phyloP scores from a whole-genome alignment of 2,329 filamentous ascomycete species.

The Colletotrichum limetticola region DNA sequence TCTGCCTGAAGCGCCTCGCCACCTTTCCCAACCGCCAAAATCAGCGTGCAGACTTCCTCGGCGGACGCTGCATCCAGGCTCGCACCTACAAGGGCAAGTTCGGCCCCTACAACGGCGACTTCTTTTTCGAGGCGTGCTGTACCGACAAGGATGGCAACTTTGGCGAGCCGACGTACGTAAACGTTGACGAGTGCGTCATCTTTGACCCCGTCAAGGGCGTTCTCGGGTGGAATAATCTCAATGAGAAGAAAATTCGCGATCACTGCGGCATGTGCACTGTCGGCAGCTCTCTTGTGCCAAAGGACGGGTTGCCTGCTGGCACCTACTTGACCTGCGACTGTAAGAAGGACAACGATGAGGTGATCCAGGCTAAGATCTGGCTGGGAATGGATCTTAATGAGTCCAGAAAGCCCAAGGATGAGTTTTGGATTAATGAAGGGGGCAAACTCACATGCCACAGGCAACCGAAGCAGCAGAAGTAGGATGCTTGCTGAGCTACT shows the following conservation, averaged over 20 bases:
- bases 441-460: not conserved
- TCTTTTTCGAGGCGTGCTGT: constrained; percentile 18
- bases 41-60: not conserved
- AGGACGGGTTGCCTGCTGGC: not conserved
- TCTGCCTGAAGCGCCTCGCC: constrained; percentile 13
- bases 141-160: constrained; percentile 1
- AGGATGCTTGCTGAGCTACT: not conserved
- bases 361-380: not conserved
- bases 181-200: constrained; percentile 5
- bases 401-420: not conserved
- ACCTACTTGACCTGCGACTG: constrained; percentile 1
- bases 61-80: not conserved
- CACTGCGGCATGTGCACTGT: not conserved
- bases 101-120: constrained; percentile 7
- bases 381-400: not conserved
- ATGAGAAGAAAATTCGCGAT: not conserved
- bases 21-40: not conserved
- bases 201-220: not conserved
- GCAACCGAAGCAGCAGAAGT: not conserved
- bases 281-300: not conserved
- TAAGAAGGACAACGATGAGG: not conserved
- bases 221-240: not conserved
- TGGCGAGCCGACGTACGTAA: constrained; percentile 4
- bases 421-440: not conserved
- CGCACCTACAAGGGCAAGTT: constrained; percentile 18